Base-by-base conservation (phyloP, 2,329 filamentous ascomycete genomes). In the Stemphylium lycopersici region DNA sequence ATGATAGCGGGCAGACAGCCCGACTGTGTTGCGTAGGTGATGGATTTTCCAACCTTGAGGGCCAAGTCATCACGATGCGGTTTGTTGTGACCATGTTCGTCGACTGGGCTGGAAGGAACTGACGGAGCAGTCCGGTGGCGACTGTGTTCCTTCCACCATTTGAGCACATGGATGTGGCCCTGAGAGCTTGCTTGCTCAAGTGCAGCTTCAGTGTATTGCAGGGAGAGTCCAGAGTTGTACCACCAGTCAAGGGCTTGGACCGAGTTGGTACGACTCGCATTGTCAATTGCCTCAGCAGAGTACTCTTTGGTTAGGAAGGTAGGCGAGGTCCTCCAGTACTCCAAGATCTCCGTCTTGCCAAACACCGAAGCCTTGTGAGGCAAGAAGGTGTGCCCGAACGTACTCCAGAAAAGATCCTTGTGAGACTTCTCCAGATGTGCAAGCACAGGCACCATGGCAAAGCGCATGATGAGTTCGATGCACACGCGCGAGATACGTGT, bases 331-430 rank as follows among this genome's bases (percentile, higher is more conserved):
- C 87, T 87, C 93, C 93, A 98, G 85, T 93, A 97, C 59, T 95
- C 90, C 7, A 98, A 80, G 29, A 98, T 90, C 55, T 92, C 90
- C 1, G 86, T 87, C 46, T 90, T 88, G 41, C 90, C 91, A 71
- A 95, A 97, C 59, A 93, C 90, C 2, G 91, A 96, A 0, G 92
- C 92, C 71, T 95, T 95, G 62, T 91, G 93, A 0, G 93, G 91
- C 2, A 97, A 83, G 39, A 92, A 88, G 38, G 90, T 90, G 48
- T 87, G 82, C 40, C 90, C 90, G 70, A 93, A 93, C 26, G 93
- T 95, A 2, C 88, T 87, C 83, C 89, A 92, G 77, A 96, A 95
- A 3, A 97, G 84, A 55, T 96, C 85, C 48, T 84, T 83, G 74
- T 85, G 83, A 44, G 86, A 80, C 20, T 83, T 82, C 61, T 89